Conservation (phyloP, 2,329 filamentous ascomycete species). For the Dothiorella sarmentorum region DNA sequence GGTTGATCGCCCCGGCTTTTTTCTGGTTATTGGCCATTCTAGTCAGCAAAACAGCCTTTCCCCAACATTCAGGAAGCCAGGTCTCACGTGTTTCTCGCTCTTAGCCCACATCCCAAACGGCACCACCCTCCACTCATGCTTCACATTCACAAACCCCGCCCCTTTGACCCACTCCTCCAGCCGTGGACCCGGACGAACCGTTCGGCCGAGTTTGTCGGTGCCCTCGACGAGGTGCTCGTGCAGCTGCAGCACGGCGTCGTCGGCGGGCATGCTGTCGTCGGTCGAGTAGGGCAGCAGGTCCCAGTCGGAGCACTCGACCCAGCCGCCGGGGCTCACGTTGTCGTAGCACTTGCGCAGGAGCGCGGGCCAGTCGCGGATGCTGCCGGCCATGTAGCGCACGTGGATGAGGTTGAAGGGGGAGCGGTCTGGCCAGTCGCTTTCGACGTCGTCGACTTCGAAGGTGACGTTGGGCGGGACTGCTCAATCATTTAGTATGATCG, state of each 20-base stretch:
- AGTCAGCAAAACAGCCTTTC: not conserved
- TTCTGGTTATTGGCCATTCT: slow-evolving; percentile 12
- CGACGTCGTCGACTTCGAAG: slow-evolving; percentile 40
- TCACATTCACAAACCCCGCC: slow-evolving; percentile 44
- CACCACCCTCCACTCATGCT: slow-evolving; percentile 25
- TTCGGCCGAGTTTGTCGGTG: slow-evolving; percentile 29
- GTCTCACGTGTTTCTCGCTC: slow-evolving; percentile 19
- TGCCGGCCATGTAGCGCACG: slow-evolving; percentile 30
- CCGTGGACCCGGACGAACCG: slow-evolving; percentile 36
- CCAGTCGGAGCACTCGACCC: slow-evolving; percentile 24
- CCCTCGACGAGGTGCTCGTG: not conserved
- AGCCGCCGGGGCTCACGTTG: slow-evolving; percentile 18
- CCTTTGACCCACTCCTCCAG: slow-evolving; percentile 40
- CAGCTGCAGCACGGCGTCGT: slow-evolving; percentile 13
- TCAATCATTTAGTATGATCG: not conserved
- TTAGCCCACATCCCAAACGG: slow-evolving; percentile 25
- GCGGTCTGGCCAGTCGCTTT: slow-evolving; percentile 32
- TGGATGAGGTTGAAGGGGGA: slow-evolving; percentile 31
- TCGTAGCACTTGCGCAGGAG: slow-evolving; percentile 21
- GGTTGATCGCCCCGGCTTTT: slow-evolving; percentile 28
- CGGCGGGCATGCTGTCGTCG: slow-evolving; percentile 21
- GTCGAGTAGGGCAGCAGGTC: slow-evolving; percentile 23
- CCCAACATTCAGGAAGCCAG: not conserved
- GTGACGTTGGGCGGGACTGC: slow-evolving; percentile 55
- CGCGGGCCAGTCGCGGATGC: slow-evolving; percentile 30